These are phyloP conservation scores for Stagonosporopsis tanaceti DNA, from an alignment of 2,329 filamentous ascomycete genomes.

Conservation along the genomic window DNA sequence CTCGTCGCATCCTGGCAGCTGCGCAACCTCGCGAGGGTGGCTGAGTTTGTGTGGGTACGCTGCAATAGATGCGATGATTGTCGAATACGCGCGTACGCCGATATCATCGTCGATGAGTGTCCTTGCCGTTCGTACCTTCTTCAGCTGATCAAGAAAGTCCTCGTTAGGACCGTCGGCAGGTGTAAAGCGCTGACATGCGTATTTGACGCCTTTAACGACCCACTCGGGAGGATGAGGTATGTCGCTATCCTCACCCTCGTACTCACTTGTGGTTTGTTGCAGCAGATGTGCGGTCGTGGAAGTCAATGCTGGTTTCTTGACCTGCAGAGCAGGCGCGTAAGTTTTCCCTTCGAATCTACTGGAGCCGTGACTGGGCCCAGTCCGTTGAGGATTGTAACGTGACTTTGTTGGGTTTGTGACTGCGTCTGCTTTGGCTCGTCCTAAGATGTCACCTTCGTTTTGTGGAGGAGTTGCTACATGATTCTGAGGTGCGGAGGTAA, in stretches of 20 bases:
- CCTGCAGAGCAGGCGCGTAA: constrained; percentile 36
- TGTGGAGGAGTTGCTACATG: constrained; percentile 31
- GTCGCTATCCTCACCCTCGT: constrained; percentile 64
- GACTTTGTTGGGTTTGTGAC: constrained; percentile 25
- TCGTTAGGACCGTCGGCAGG: constrained; percentile 75
- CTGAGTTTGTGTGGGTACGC: constrained; percentile 75
- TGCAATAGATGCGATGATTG: constrained; percentile 80
- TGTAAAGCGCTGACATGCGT: constrained; percentile 83
- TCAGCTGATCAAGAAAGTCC: constrained; percentile 75
- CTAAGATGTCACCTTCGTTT: constrained; percentile 53
- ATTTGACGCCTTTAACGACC: constrained; percentile 69
- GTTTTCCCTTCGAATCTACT: constrained; percentile 45
- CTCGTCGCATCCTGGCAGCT: constrained; percentile 78
- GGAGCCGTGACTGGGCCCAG: constrained; percentile 29
- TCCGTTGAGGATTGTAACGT: constrained; percentile 23
- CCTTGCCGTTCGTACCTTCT: constrained; percentile 76
- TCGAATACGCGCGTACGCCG: constrained; percentile 85
- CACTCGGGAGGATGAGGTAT: constrained; percentile 75
- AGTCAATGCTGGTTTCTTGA: constrained; percentile 18
- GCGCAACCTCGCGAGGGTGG: constrained; percentile 52
- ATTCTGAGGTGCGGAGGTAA: constrained; percentile 28
- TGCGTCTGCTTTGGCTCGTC: constrained; percentile 62
- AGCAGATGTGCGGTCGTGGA: constrained; percentile 56
- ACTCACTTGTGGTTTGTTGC: constrained; percentile 78
- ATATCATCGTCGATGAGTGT: constrained; percentile 77